Base-by-base conservation (phyloP, 306 rosid species). In the Citrullus mucosospermus region DNA sequence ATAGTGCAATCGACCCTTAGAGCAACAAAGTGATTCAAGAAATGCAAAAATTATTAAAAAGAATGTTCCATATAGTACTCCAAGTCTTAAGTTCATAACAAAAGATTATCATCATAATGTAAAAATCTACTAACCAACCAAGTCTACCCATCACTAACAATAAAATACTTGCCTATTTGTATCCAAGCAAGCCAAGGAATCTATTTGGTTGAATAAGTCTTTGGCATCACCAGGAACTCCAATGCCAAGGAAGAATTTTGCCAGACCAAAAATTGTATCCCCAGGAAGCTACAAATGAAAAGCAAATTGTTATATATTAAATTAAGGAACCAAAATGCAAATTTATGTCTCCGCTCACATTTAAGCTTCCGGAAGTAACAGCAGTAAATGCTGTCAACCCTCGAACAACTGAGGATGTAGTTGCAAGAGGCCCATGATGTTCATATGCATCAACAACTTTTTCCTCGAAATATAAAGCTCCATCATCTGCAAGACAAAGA, bases 201-300 rank as follows among this genome's bases (percentile, higher is more conserved):
- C 97, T 78, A 96, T 78, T 86, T 96, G 99, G 84, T 93, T 66
- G 84, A 91, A 96, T 65, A 96, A 91, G 83, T 93, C 98, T 76
- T 88, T 91, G 55, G 93, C 79, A 88, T 93, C 91, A 72, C 99
- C 98, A 41, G 98, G 99, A 86, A 93, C 79, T 80, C 99, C 99
- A 62, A 93, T 86, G 76, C 97, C 93, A 67, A 96, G 91, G 82
- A 96, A 90, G 88, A 96, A 96, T 72, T 89, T 90, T 68, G 99
- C 94, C 83, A 96, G 85, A 79, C 99, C 99, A 86, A 93, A 86
- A 73, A 96, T 85, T 87, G 77, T 88, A 77, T 92, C 91, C 41
- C 88, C 96, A 38, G 91, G 87, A 78, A 96, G 86, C 99, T 96
- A 92, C 75, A 86, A 80, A 84, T 60, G 70, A 60, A 87, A 85